Base-by-base conservation (phyloP, 345 rosid genomes). In the Passiflora organensis region DNA sequence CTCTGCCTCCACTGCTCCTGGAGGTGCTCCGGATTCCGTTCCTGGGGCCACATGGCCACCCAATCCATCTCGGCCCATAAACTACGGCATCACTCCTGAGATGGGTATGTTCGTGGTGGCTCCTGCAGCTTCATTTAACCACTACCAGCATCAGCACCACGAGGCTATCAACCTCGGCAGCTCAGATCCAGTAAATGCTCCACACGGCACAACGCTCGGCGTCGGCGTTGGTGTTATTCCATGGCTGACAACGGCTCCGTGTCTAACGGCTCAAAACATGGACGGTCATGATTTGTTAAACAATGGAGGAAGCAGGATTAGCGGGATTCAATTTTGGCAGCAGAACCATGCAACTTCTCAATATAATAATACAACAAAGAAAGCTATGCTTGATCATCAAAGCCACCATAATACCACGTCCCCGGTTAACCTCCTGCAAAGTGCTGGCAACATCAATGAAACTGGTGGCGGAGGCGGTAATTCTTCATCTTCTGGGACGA, bases 21-120 rank as follows among this genome's bases (percentile, higher is more conserved):
- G 42, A 1, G 64, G 55, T 6, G 51, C 28, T 4, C 43, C 77
- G 49, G n/a, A n/a, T n/a, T n/a, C n/a, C n/a, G n/a, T n/a, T n/a
- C 52, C 77, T 38, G 64, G 80, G 60, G 56, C 77, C 1, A 55
- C 80, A 15, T 89, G 97, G 97, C n/a, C 43, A 12, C 72, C 72
- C 6, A 58, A 75, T 42, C 32, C 82, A 10, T 39, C 83, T 0
- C 61, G 79, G 24, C n/a, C 76, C 4, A 37, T 78, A 62, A 84
- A 79, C 68, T 89, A 86, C 56, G 79, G 78, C 13, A 55, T 91
- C 32, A 57, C 87, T 0, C 69, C 76, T 0, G 98, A 88, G 34
- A 86, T 86, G 96, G 93, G 95, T 15, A 89, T 89, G 43, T 87
- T 84, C 49, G 89, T 93, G 4, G 94, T 89, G 32, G 80, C 97